Conservation (phyloP, 2,329 filamentous ascomycete species). For the Arthrinium phaeospermum region DNA sequence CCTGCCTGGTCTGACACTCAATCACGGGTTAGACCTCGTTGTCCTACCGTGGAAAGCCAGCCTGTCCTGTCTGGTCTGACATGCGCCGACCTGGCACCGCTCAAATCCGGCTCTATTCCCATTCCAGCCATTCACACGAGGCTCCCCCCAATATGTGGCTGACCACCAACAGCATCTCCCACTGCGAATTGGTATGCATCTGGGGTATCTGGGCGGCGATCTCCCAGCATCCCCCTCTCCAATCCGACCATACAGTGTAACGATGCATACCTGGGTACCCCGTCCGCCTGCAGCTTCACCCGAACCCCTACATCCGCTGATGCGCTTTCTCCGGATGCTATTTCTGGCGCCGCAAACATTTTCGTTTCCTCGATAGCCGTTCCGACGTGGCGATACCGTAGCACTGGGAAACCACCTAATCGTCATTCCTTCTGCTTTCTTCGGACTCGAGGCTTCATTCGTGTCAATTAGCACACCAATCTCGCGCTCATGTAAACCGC, state of each 20-base stretch:
- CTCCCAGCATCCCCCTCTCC: slow-evolving; percentile 2
- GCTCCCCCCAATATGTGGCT: slow-evolving; percentile 13
- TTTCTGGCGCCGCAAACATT: background rate
- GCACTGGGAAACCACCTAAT: background rate
- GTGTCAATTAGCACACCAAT: background rate
- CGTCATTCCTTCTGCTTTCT: background rate
- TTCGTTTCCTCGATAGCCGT: slow-evolving; percentile 8
- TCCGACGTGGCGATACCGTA: slow-evolving; percentile 4
- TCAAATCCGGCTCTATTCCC: slow-evolving; percentile 9
- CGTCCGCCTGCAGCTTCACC: background rate
- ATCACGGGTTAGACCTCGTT: background rate
- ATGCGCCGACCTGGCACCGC: background rate
- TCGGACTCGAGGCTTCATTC: background rate
- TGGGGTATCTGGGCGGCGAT: background rate
- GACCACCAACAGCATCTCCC: slow-evolving; percentile 6
- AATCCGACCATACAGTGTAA: slow-evolving; percentile 8
- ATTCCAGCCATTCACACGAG: slow-evolving; percentile 1
- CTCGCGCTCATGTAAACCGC: background rate
- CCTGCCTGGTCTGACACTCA: background rate
- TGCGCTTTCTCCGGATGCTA: background rate
- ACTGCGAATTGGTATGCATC: background rate
- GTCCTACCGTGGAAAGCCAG: background rate
- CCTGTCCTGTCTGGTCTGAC: background rate
- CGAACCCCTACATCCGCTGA: slow-evolving; percentile 1
- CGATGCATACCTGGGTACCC: background rate